Evolutionary conservation across 2,329 filamentous ascomycete species (phyloP).

Genomic region (Aspergillus pseudonomiae): DNA sequence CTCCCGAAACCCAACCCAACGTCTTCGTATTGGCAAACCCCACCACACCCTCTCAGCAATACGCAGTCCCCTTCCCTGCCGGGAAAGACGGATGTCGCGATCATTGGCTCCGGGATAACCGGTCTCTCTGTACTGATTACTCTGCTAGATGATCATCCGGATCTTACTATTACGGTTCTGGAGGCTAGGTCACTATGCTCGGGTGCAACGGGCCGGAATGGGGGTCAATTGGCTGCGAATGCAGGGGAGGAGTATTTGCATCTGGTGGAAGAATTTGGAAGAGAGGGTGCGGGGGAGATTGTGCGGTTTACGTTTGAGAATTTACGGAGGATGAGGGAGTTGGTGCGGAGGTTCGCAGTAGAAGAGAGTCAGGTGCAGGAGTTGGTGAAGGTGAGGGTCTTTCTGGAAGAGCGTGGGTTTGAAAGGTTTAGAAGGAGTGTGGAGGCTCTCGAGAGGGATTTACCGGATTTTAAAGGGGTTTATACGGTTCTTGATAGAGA

Average conservation of each 20-base stretch:
- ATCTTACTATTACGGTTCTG: conserved; percentile 34
- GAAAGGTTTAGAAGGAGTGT: conserved; percentile 25
- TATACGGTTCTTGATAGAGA: conserved; percentile 28
- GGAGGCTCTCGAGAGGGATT: conserved; percentile 24
- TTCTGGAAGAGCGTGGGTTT: conserved; percentile 25
- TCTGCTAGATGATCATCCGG: conserved; percentile 30
- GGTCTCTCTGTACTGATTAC: conserved; percentile 37
- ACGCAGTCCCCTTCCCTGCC: conserved; percentile 32
- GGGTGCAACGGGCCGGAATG: conserved; percentile 43
- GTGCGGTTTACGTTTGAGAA: conserved; percentile 44
- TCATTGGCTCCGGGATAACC: conserved; percentile 44
- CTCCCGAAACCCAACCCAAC: conserved; percentile 42
- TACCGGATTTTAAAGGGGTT: conserved; percentile 25
- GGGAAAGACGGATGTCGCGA: conserved; percentile 29
- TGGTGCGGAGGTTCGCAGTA: conserved; percentile 39
- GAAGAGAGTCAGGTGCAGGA: conserved; percentile 27
- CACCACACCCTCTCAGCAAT: conserved; percentile 34
- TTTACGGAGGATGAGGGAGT: conserved; percentile 39
- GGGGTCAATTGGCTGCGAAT: conserved; percentile 36
- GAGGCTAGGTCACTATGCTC: conserved; percentile 41
- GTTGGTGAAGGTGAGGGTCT: conserved; percentile 29
- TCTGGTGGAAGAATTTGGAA: conserved; percentile 22
- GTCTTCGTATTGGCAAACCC: conserved; percentile 40
- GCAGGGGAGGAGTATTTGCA: conserved; percentile 30
- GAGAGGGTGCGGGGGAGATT: conserved; percentile 39